phyloP scores from a whole-genome alignment of 139 green algal genomes.

The Chlamydomonas schloesseri region DNA sequence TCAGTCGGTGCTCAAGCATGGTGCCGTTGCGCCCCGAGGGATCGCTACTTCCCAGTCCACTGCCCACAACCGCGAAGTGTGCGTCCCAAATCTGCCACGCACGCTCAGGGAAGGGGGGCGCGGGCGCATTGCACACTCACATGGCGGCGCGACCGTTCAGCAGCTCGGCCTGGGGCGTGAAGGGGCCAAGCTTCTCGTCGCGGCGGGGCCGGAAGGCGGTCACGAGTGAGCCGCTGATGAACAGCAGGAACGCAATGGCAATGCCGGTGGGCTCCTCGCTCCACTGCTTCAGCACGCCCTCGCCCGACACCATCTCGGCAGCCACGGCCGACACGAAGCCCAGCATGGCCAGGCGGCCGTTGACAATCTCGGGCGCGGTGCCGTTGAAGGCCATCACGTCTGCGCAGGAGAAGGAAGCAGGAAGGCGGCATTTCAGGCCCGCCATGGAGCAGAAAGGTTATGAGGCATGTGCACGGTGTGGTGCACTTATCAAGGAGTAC shows the following conservation, averaged over 20 bases:
- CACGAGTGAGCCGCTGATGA: slow-evolving; percentile 62
- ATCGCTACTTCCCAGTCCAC: too few species aligned
- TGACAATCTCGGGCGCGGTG: slow-evolving; percentile 64
- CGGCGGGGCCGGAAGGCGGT: slow-evolving; percentile 52
- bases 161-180: slow-evolving; percentile 80
- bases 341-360: slow-evolving; percentile 77
- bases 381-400: slow-evolving; percentile 54
- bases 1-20: too few species aligned
- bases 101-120: too few species aligned
- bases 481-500: too few species aligned
- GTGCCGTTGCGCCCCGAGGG: too few species aligned
- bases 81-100: too few species aligned
- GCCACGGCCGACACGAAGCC: slow-evolving; percentile 73
- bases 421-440: too few species aligned
- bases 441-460: too few species aligned
- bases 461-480: too few species aligned
- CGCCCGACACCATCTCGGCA: slow-evolving; percentile 64
- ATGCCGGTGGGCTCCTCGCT: slow-evolving; percentile 13
- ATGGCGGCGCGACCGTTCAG: slow-evolving; percentile 84
- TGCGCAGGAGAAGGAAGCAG: background rate
- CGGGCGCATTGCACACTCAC: too few species aligned
- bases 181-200: slow-evolving; percentile 37
- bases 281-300: slow-evolving; percentile 69
- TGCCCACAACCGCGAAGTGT: too few species aligned
- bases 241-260: slow-evolving; percentile 51